A percentile compares a stretch with the other conserved stretches of the same genome.
phyloP scores from a whole-genome alignment of 495 filamentous ascomycete genomes.

The Aspergillus biplanus region DNA sequence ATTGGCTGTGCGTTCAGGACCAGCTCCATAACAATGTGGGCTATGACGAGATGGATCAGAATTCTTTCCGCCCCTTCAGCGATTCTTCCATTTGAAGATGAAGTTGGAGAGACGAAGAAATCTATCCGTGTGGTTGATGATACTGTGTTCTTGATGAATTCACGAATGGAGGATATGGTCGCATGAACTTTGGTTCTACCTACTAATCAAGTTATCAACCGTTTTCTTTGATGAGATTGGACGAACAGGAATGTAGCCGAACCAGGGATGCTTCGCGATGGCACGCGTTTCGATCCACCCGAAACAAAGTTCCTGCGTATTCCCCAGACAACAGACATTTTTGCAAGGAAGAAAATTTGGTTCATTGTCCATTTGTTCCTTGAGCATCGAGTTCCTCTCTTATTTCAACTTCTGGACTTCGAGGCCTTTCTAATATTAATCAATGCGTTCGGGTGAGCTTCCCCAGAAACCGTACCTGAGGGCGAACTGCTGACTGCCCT shows the following conservation, averaged over 20 bases:
- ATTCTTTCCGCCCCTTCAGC: neutral
- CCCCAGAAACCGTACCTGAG: neutral
- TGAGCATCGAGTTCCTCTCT: neutral
- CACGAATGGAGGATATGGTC: too few species aligned
- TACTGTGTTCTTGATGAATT: neutral
- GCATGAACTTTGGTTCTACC: neutral
- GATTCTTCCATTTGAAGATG: neutral
- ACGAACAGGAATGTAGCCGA: conserved; percentile 12
- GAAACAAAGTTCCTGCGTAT: conserved; percentile 10
- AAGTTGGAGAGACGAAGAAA: neutral
- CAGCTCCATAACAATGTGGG: conserved; percentile 1
- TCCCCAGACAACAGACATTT: conserved; percentile 17
- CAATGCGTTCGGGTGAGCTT: conserved; percentile 2
- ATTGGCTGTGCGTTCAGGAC: conserved; percentile 2
- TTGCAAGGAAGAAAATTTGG: conserved; percentile 11
- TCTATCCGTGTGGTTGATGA: neutral
- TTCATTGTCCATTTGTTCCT: neutral
- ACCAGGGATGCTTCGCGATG: conserved; percentile 21
- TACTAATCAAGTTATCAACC: neutral
- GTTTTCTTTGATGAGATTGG: neutral
- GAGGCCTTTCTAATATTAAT: conserved; percentile 7
- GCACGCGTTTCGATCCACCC: conserved; percentile 23
- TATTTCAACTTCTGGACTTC: neutral
- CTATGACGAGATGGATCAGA: conserved; percentile 6
- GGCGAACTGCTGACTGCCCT: neutral